Percentiles rank a stretch among this genome's conserved stretches.
Evolutionary conservation across 2,329 filamentous ascomycete species (phyloP).

Genomic region (Helotiales sp.): DNA sequence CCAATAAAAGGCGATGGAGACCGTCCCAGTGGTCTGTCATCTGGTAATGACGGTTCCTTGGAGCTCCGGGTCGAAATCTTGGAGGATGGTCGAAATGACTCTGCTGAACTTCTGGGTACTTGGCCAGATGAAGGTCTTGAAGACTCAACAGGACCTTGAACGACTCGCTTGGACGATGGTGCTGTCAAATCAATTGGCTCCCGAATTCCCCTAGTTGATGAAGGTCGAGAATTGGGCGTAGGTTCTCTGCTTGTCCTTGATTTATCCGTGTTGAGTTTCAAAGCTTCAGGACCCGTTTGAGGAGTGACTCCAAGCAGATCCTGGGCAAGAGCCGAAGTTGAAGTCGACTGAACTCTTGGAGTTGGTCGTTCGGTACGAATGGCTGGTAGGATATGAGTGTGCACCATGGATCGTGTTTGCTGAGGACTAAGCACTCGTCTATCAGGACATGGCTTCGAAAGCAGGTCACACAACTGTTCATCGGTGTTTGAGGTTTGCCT

Average conservation of each 20-base stretch:
- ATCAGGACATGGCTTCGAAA: conserved; percentile 35
- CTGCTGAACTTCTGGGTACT: neutral
- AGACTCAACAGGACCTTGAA: neutral
- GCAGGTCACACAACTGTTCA: conserved; percentile 27
- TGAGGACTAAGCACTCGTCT: conserved; percentile 26
- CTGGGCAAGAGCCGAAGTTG: neutral
- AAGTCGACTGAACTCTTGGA: neutral
- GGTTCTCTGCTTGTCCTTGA: neutral
- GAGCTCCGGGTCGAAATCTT: neutral
- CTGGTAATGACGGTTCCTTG: neutral
- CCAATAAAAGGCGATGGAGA: neutral
- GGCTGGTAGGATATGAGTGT: neutral
- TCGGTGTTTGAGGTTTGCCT: neutral
- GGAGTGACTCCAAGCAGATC: neutral
- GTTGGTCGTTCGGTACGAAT: neutral
- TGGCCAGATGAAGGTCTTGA: neutral
- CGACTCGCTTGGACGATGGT: neutral
- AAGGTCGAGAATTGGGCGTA: conserved; percentile 8
- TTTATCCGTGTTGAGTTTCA: neutral
- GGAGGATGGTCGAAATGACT: neutral
- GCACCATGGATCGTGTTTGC: neutral
- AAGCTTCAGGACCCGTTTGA: neutral
- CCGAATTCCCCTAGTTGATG: conserved; percentile 13
- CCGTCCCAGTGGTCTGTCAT: neutral
- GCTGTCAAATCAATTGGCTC: neutral